Evolutionary conservation across 192 early-diverging fungal genomes (phyloP).

Genomic region (Thoreauomyces humboldtii): DNA sequence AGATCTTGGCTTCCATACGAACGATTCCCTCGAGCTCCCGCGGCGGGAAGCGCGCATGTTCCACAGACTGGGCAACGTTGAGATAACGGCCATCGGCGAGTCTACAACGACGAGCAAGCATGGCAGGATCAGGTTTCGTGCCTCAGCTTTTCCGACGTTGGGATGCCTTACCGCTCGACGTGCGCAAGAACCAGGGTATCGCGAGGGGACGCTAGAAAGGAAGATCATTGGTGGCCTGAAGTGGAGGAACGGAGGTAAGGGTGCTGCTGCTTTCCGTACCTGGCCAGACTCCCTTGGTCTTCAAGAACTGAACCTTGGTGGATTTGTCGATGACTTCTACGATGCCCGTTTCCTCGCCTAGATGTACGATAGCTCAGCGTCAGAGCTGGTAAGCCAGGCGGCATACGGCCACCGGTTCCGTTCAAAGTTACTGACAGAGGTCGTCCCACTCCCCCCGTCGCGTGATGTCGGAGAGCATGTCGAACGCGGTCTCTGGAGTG

Average conservation of each 20-base stretch:
- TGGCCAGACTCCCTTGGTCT: slow-evolving; percentile 44
- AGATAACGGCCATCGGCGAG: slow-evolving; percentile 38
- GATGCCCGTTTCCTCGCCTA: slow-evolving; percentile 32
- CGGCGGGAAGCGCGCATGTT: slow-evolving; percentile 28
- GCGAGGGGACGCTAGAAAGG: slow-evolving; percentile 39
- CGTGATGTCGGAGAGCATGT: slow-evolving; percentile 38
- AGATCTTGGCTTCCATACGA: slow-evolving; percentile 44
- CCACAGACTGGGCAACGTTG: slow-evolving; percentile 40
- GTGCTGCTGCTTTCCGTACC: no score
- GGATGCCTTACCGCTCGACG: slow-evolving; percentile 20
- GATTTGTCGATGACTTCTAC: slow-evolving; percentile 27
- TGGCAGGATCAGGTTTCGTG: no score
- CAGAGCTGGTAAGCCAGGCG: no score
- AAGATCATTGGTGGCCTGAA: no score
- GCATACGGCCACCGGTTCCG: no score
- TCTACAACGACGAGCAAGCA: neutral
- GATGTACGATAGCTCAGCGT: no score
- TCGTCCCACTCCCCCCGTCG: slow-evolving; percentile 43
- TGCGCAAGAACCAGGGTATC: slow-evolving; percentile 39
- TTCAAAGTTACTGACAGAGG: slow-evolving; percentile 25
- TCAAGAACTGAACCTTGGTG: slow-evolving; percentile 40
- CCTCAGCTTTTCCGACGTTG: no score
- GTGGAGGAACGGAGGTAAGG: no score
- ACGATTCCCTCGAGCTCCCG: slow-evolving; percentile 32
- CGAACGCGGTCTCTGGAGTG: slow-evolving; percentile 46